Percentiles rank a stretch among this genome's conserved stretches.
These are phyloP conservation scores for Coemansia sp. DNA, from an alignment of 192 early-diverging fungal species.

Conservation along the genomic window DNA sequence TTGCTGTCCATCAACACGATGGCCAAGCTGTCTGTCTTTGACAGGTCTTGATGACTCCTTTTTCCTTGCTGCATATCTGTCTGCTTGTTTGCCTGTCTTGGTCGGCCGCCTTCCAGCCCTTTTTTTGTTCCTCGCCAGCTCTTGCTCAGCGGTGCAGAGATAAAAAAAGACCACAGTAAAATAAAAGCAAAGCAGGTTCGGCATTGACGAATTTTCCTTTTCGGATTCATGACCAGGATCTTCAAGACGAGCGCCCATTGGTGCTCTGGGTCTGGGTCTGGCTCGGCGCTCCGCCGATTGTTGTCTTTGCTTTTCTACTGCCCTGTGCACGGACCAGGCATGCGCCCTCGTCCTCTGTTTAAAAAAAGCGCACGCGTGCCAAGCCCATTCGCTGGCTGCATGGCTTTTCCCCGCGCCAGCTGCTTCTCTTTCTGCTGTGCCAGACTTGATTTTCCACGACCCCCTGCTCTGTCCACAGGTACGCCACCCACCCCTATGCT, in stretches of 20 bases:
- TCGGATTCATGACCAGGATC: too few relatives aligned
- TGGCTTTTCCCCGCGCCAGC: slow-evolving; percentile 15
- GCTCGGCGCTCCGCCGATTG: too few relatives aligned
- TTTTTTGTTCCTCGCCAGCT: too few relatives aligned
- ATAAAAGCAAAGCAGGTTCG: neutral
- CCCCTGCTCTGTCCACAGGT: slow-evolving; percentile 6
- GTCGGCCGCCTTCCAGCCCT: too few relatives aligned
- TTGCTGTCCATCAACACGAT: too few relatives aligned
- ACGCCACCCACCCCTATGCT: slow-evolving; percentile 4
- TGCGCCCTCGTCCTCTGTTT: neutral
- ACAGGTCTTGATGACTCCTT: too few relatives aligned
- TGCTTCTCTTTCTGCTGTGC: neutral
- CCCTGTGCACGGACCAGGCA: slow-evolving; percentile 18
- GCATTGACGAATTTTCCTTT: neutral
- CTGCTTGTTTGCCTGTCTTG: too few relatives aligned
- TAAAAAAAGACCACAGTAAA: too few relatives aligned
- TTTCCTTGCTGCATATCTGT: too few relatives aligned
- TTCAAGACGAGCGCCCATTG: neutral
- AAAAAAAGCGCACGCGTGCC: slow-evolving; percentile 9
- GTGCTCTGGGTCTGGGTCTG: neutral
- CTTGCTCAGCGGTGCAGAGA: too few relatives aligned
- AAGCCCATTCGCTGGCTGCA: slow-evolving; percentile 1
- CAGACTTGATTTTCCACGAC: slow-evolving; percentile 5
- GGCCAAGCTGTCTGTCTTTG: too few relatives aligned
- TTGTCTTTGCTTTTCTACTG: neutral